Evolutionary conservation across 2,329 filamentous ascomycete genomes (phyloP).

Genomic region (Aspergillus novoparasiticus): DNA sequence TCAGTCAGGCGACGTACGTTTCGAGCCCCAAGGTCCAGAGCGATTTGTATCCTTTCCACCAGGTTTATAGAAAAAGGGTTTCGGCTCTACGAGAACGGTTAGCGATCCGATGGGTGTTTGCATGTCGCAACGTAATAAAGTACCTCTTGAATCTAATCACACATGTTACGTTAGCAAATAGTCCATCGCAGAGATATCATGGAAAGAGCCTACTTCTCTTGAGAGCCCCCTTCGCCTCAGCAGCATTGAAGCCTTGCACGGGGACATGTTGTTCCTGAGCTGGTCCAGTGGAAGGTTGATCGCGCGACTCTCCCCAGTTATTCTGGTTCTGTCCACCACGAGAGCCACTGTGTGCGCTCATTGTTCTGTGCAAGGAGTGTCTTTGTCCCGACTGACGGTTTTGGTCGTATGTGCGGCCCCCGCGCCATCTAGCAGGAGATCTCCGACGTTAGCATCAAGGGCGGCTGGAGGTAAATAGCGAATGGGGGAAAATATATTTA

Average conservation of each 20-base stretch:
- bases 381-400: constrained; percentile 42
- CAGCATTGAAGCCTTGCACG: constrained; percentile 48
- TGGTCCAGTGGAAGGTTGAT: constrained; percentile 20
- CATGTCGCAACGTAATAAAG: background rate
- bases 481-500: background rate
- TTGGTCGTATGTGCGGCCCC: constrained; percentile 38
- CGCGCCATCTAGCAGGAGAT: constrained; percentile 39
- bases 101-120: background rate
- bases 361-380: constrained; percentile 34
- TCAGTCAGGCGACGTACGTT: constrained; percentile 37
- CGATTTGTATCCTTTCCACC: constrained; percentile 40
- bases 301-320: constrained; percentile 31
- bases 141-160: constrained; percentile 35
- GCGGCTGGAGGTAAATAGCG: background rate
- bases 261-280: constrained; percentile 44
- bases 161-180: background rate
- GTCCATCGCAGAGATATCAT: background rate
- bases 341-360: constrained; percentile 35
- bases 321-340: constrained; percentile 34
- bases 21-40: constrained; percentile 47
- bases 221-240: constrained; percentile 44
- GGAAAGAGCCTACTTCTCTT: constrained; percentile 38
- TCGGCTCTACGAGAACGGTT: constrained; percentile 30
- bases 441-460: background rate
- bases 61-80: constrained; percentile 43